phyloP scores from a whole-genome alignment of 768 basidiomycete genomes.

The Suillus discolor region DNA sequence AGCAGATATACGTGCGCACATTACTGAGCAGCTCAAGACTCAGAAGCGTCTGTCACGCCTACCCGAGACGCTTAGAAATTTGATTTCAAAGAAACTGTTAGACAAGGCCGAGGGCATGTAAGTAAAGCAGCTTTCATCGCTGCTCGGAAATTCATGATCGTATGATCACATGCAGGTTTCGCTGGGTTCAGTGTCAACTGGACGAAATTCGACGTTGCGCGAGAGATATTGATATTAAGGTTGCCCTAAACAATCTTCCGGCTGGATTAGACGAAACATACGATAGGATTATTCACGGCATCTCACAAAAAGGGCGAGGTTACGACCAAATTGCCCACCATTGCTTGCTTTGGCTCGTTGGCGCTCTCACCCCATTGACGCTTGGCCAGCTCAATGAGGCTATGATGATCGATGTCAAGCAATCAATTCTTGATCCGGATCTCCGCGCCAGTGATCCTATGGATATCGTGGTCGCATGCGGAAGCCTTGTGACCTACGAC shows the following conservation, averaged over 20 bases:
- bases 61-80: neutral
- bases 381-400: constrained; percentile 1
- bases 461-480: neutral
- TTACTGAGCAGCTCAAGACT: neutral
- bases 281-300: constrained; percentile 18
- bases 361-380: constrained; percentile 4
- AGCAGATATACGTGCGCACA: constrained; percentile 5
- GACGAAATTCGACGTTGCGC: neutral
- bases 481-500: constrained; percentile 6
- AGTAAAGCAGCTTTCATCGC: neutral
- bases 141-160: neutral
- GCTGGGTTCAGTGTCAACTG: constrained; percentile 14
- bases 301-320: constrained; percentile 1
- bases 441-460: neutral
- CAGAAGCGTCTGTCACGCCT: neutral
- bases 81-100: neutral
- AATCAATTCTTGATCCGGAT: neutral
- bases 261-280: constrained; percentile 24
- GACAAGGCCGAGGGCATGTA: constrained; percentile 12
- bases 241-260: constrained; percentile 13
- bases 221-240: no score
- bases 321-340: neutral
- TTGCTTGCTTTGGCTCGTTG: neutral
- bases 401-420: neutral
- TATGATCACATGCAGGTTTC: constrained; percentile 5